phyloP scores from a whole-genome alignment of 1,284 basidiomycete species.

The Meripilus lineatus region DNA sequence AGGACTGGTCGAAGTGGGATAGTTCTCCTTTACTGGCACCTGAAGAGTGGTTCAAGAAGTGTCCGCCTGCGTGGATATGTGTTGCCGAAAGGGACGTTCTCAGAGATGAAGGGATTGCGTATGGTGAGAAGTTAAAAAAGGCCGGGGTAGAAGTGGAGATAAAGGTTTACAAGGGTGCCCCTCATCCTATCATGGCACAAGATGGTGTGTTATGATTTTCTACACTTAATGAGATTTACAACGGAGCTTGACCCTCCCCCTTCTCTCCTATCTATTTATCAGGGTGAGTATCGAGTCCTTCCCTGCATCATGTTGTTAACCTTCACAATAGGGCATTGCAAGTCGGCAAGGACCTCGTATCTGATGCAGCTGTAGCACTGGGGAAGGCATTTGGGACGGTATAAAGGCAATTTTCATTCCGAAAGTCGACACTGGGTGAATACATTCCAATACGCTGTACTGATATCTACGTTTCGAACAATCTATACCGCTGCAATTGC shows the following conservation, averaged over 20 bases:
- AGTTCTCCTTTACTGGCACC: conserved; percentile 68
- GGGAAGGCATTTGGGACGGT: conserved; percentile 35
- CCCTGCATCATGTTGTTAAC: conserved; percentile 7
- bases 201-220: conserved; percentile 41
- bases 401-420: conserved; percentile 5
- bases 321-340: conserved; percentile 40
- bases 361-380: conserved; percentile 48
- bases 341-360: conserved; percentile 47
- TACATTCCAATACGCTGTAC: conserved; percentile 1
- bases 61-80: conserved; percentile 58
- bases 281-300: conserved; percentile 16
- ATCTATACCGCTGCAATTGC: conserved; percentile 48
- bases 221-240: not conserved
- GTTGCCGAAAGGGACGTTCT: conserved; percentile 67
- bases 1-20: conserved; percentile 60
- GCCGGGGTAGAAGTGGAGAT: conserved; percentile 52
- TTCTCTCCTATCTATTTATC: conserved; percentile 13
- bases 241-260: no score
- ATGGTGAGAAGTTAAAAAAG: conserved; percentile 53
- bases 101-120: conserved; percentile 60
- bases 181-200: conserved; percentile 69
- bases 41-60: conserved; percentile 42
- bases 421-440: not conserved
- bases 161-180: conserved; percentile 53
- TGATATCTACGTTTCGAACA: not conserved